These are phyloP conservation scores for Noccaea caerulescens DNA, from an alignment of 345 rosid species.

Conservation along the genomic window DNA sequence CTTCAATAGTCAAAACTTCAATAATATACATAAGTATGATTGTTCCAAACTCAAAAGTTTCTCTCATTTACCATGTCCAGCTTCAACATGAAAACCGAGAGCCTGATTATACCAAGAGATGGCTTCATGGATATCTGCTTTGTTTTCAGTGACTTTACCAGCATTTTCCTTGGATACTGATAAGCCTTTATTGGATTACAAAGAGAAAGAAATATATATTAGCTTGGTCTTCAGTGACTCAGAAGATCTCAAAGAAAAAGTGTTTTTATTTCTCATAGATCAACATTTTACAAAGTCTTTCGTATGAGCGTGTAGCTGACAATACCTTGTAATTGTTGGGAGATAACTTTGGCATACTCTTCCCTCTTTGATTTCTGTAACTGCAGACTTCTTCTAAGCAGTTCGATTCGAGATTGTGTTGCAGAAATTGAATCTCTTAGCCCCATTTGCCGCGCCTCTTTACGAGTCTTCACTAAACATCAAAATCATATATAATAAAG, in stretches of 20 bases:
- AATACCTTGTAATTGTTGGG: constrained; percentile 64
- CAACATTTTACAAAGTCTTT: constrained; percentile 1
- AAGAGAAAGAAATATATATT: background rate
- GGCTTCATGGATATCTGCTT: constrained; percentile 64
- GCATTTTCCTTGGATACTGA: constrained; percentile 51
- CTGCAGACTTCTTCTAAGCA: constrained; percentile 59
- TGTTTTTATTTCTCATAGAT: constrained; percentile 1
- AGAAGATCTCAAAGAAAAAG: constrained; percentile 14
- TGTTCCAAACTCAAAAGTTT: background rate
- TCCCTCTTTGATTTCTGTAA: constrained; percentile 70
- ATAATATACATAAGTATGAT: constrained; percentile 8
- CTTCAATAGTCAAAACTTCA: background rate
- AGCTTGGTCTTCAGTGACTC: constrained; percentile 14
- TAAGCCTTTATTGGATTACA: constrained; percentile 43
- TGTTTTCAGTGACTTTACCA: constrained; percentile 48
- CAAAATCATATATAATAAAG: background rate
- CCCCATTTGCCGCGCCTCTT: constrained; percentile 76
- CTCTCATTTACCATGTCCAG: constrained; percentile 74
- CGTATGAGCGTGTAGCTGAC: constrained; percentile 17
- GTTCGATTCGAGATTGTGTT: constrained; percentile 57
- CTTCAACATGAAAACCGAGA: constrained; percentile 83
- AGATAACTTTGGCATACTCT: constrained; percentile 56
- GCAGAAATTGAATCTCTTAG: constrained; percentile 67
- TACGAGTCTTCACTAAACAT: constrained; percentile 72
- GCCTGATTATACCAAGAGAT: constrained; percentile 78